phyloP scores from a whole-genome alignment of 129 eudicot species.

The Pseudognaphalium luteoalbum region DNA sequence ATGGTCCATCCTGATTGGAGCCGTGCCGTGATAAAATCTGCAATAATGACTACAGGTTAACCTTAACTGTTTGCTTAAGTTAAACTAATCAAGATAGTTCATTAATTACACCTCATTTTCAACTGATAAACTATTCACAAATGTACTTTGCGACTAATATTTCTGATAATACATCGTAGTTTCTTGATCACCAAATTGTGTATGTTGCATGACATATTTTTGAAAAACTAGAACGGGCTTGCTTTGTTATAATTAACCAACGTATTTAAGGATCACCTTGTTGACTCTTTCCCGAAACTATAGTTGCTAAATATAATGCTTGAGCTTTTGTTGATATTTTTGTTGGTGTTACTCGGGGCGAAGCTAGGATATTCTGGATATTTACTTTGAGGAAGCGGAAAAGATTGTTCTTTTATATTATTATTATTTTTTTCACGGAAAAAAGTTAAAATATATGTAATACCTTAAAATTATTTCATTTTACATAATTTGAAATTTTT shows the following conservation, averaged over 20 bases:
- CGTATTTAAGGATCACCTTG: too few species aligned
- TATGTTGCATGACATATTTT: too few species aligned
- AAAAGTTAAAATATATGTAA: too few species aligned
- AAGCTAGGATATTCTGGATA: too few species aligned
- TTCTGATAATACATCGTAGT: background rate
- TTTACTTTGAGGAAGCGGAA: too few species aligned
- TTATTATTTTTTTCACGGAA: too few species aligned
- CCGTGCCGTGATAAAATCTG: slow-evolving; percentile 68
- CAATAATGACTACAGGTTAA: slow-evolving; percentile 66
- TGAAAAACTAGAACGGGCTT: background rate
- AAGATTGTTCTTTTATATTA: too few species aligned
- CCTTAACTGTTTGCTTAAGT: background rate
- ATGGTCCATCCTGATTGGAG: slow-evolving; percentile 59
- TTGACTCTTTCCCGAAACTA: too few species aligned
- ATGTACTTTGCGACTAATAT: background rate
- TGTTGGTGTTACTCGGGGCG: too few species aligned
- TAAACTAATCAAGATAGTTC: background rate
- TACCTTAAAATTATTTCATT: too few species aligned
- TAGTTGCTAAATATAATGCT: background rate
- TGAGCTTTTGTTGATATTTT: too few species aligned
- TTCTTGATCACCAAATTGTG: background rate
- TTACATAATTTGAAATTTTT: too few species aligned
- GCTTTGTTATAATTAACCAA: background rate
- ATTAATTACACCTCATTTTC: background rate
- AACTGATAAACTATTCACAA: background rate